Evolutionary conservation across 83 land plant species (phyloP).

Genomic region (Thuja plicata): DNA sequence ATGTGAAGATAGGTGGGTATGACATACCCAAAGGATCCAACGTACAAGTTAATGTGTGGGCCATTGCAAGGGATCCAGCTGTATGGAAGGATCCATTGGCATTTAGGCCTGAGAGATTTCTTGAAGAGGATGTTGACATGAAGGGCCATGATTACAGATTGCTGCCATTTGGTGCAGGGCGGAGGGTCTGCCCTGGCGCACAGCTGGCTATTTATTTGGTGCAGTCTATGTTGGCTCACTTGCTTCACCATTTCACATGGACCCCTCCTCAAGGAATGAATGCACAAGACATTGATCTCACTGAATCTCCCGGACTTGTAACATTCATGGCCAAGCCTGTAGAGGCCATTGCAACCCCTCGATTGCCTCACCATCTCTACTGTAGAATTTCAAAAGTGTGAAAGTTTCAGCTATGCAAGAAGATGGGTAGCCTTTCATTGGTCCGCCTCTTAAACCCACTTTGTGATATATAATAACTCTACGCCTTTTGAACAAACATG

Average conservation of each 20-base stretch:
- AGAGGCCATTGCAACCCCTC: constrained; percentile 76
- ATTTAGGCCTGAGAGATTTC: constrained; percentile 88
- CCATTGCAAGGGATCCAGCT: constrained; percentile 80
- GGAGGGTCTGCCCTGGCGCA: constrained; percentile 94
- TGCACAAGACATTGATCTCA: constrained; percentile 72
- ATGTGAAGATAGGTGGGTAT: constrained; percentile 83
- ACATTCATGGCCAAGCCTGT: constrained; percentile 90
- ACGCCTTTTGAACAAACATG: not conserved
- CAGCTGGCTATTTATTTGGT: constrained; percentile 83
- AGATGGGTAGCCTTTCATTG: not conserved
- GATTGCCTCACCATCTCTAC: constrained; percentile 64
- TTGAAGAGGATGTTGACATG: constrained; percentile 89
- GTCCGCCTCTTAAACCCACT: not conserved
- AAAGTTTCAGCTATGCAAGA: not conserved
- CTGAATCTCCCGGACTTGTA: constrained; percentile 87
- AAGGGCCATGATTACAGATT: constrained; percentile 90
- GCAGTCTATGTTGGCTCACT: constrained; percentile 76
- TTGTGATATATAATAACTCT: constrained; percentile 1
- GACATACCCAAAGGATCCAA: constrained; percentile 89
- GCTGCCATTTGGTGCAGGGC: constrained; percentile 92
- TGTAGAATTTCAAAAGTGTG: constrained; percentile 34
- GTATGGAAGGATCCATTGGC: constrained; percentile 74
- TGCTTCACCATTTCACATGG: constrained; percentile 92
- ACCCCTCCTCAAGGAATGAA: constrained; percentile 52
- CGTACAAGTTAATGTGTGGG: constrained; percentile 93